phyloP scores from a whole-genome alignment of 495 filamentous ascomycete genomes.

The Lasiosphaeriaceae sp. region DNA sequence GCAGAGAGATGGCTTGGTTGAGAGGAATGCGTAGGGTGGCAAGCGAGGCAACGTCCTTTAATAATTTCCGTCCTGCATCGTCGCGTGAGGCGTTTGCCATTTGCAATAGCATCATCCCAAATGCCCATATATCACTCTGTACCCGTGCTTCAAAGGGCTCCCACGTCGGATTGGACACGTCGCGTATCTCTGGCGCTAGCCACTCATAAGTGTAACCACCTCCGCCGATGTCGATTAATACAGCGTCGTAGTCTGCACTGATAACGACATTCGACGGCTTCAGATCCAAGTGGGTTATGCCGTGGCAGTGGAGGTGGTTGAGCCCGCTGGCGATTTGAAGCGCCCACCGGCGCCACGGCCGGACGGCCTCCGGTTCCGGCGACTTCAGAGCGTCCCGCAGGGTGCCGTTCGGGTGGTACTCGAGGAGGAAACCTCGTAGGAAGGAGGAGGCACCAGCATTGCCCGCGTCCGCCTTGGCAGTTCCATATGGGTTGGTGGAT shows the following conservation, averaged over 20 bases:
- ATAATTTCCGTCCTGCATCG: neutral
- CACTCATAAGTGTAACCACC: slow-evolving; percentile 28
- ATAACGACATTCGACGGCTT: slow-evolving; percentile 35
- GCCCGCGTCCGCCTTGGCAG: neutral
- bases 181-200: slow-evolving; percentile 14
- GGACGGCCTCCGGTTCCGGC: neutral
- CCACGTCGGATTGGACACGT: neutral
- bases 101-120: neutral
- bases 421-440: neutral
- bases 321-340: slow-evolving; percentile 29
- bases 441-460: neutral
- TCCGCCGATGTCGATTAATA: slow-evolving; percentile 34
- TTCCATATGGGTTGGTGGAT: neutral
- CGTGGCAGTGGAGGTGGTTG: slow-evolving; percentile 19
- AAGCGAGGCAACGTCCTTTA: neutral
- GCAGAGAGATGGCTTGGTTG: no score
- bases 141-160: neutral
- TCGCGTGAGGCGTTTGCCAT: neutral
- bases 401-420: neutral
- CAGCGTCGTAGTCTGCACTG: slow-evolving; percentile 21
- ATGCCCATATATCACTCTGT: neutral
- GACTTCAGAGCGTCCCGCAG: neutral
- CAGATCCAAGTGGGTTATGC: slow-evolving; percentile 33
- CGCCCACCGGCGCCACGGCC: slow-evolving; percentile 17
- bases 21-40: neutral